Conservation (phyloP, 345 rosid species). For the Linum lewisii region DNA sequence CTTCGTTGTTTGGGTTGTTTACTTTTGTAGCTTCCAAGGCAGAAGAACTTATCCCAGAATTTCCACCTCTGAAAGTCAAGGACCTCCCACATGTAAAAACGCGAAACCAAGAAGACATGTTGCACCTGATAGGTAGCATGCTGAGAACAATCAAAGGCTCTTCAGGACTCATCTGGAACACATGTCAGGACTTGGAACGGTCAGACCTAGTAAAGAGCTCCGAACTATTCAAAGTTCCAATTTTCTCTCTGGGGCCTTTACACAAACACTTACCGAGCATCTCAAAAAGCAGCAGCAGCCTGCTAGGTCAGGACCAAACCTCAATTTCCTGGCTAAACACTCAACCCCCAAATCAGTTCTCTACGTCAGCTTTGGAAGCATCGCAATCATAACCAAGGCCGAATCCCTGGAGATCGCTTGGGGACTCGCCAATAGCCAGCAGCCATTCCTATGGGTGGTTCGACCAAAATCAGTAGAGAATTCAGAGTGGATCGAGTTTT, state of each 20-base stretch:
- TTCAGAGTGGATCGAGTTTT: not conserved
- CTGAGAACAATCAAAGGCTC: constrained; percentile 15
- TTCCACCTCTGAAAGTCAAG: constrained; percentile 31
- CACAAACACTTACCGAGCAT: constrained; percentile 24
- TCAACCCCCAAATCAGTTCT: constrained; percentile 28
- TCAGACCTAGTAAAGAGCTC: constrained; percentile 4
- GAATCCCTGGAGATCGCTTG: constrained; percentile 19
- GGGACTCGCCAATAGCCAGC: constrained; percentile 7
- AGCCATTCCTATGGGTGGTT: not conserved
- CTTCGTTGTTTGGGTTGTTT: not conserved
- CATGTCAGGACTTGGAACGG: constrained; percentile 28
- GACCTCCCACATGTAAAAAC: constrained; percentile 28
- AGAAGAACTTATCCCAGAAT: constrained; percentile 19
- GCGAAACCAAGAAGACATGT: constrained; percentile 13
- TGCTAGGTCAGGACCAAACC: constrained; percentile 18
- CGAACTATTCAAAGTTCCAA: constrained; percentile 12
- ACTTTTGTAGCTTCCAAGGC: constrained; percentile 14
- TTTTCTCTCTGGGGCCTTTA: constrained; percentile 35
- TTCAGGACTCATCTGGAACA: constrained; percentile 29
- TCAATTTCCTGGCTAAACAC: constrained; percentile 32
- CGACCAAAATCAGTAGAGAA: not conserved
- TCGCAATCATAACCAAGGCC: constrained; percentile 16
- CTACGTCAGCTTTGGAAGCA: constrained; percentile 41
- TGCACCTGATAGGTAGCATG: constrained; percentile 7
- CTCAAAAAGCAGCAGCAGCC: constrained; percentile 23